Conservation (phyloP, 2,329 filamentous ascomycete genomes). For the Fonsecaea erecta region DNA sequence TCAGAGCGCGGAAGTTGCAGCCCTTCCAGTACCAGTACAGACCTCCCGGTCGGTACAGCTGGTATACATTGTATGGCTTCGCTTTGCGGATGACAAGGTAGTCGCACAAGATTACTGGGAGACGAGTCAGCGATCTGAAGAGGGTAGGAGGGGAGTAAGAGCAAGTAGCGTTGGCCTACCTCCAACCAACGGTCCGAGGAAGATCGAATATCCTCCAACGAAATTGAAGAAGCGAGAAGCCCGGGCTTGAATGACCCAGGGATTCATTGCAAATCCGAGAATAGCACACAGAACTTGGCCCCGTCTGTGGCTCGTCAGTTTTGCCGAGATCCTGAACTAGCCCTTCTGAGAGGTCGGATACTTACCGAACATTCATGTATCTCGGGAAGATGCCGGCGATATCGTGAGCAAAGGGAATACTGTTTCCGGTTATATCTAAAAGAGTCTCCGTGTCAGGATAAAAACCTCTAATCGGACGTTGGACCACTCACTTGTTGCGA, state of each 20-base stretch:
- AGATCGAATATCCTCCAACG: constrained; percentile 39
- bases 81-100: constrained; percentile 38
- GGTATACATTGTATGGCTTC: constrained; percentile 53
- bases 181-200: constrained; percentile 56
- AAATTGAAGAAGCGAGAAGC: constrained; percentile 39
- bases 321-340: no score
- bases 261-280: constrained; percentile 36
- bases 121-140: constrained; percentile 59
- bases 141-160: background rate
- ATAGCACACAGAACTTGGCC: constrained; percentile 35
- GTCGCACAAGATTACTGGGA: constrained; percentile 52
- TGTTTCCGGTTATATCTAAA: constrained; percentile 31
- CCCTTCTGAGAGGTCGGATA: background rate
- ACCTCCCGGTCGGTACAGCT: constrained; percentile 55
- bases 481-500: constrained; percentile 20
- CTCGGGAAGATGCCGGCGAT: constrained; percentile 31
- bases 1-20: constrained; percentile 63
- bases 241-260: constrained; percentile 39
- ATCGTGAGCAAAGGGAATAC: constrained; percentile 33
- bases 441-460: background rate
- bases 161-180: constrained; percentile 51
- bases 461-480: background rate
- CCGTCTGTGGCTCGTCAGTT: constrained; percentile 12
- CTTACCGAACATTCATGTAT: constrained; percentile 32
- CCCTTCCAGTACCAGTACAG: constrained; percentile 59